phyloP scores from a whole-genome alignment of 805 yeast species.

The Babjeviella inositovora region DNA sequence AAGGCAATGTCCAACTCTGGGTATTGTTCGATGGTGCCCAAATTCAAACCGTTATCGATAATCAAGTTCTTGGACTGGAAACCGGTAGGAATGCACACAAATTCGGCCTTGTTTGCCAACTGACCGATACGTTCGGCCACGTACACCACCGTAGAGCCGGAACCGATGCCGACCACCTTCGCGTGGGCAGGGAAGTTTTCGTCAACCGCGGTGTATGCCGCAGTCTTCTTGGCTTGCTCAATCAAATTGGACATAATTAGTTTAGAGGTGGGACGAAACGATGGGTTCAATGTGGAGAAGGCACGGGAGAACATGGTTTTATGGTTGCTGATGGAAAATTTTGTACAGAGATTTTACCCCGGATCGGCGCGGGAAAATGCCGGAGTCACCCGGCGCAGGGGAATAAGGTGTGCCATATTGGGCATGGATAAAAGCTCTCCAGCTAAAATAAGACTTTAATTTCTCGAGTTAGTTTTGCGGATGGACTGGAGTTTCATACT shows the following conservation, averaged over 20 bases:
- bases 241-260: constrained; percentile 13
- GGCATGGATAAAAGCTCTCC: too few relatives aligned
- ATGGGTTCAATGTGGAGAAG: too few relatives aligned
- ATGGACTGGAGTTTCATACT: too few relatives aligned
- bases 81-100: constrained; percentile 89
- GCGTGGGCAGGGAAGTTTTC: constrained; percentile 59
- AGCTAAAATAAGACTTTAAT: too few relatives aligned
- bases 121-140: constrained; percentile 91
- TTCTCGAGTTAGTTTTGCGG: too few relatives aligned
- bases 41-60: constrained; percentile 57
- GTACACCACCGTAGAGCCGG: constrained; percentile 95
- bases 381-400: too few relatives aligned
- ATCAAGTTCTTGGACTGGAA: constrained; percentile 87
- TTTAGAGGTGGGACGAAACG: too few relatives aligned
- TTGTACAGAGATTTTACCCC: too few relatives aligned
- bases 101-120: constrained; percentile 27
- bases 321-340: too few relatives aligned
- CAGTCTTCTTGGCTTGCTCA: constrained; percentile 76
- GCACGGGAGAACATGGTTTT: too few relatives aligned
- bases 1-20: constrained; percentile 83
- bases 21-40: constrained; percentile 74
- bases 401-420: too few relatives aligned
- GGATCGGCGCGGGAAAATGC: too few relatives aligned
- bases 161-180: constrained; percentile 81
- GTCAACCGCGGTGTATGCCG: constrained; percentile 89